Percentiles rank a stretch among this genome's conserved stretches.
phyloP scores from a whole-genome alignment of 352 stramenopile genomes.

The Lagenidium sp. region DNA sequence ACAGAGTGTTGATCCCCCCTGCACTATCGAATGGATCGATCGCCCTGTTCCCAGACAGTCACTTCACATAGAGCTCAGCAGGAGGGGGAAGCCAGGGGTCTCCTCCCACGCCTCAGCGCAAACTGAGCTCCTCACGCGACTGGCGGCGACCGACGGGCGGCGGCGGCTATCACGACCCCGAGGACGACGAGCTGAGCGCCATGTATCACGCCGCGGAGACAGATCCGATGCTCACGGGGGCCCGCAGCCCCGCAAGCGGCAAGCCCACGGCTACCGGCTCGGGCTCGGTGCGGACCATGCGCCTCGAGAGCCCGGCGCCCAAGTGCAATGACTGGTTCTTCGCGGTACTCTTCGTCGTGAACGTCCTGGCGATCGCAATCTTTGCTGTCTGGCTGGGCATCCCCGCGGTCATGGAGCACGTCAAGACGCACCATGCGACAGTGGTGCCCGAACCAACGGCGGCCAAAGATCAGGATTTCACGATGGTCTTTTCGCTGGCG shows the following conservation, averaged over 20 bases:
- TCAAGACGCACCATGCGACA: conserved; percentile 3
- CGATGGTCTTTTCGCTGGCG: conserved; percentile 40
- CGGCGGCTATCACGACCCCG: neutral
- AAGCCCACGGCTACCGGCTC: conserved; percentile 19
- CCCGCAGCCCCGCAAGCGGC: conserved; percentile 17
- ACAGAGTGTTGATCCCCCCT: too few species aligned
- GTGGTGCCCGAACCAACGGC: conserved; percentile 8
- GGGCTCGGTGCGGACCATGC: conserved; percentile 52
- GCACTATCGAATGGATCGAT: too few species aligned
- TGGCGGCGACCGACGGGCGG: too few species aligned
- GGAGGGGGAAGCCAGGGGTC: too few species aligned
- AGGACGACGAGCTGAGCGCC: conserved; percentile 16
- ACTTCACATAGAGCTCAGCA: too few species aligned
- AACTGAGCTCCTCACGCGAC: too few species aligned
- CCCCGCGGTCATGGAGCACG: conserved; percentile 30
- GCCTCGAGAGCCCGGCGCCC: conserved; percentile 36
- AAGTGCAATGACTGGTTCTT: conserved; percentile 74
- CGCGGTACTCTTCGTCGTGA: conserved; percentile 54
- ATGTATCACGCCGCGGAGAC: conserved; percentile 76
- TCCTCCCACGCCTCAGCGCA: too few species aligned
- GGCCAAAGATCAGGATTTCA: conserved; percentile 36
- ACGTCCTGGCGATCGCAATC: conserved; percentile 45
- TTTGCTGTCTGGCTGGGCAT: conserved; percentile 69
- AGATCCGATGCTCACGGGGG: conserved; percentile 61
- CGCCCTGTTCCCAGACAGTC: too few species aligned